Evolutionary conservation across 106 monocot species (phyloP).

Genomic region (Acorus calamus): DNA sequence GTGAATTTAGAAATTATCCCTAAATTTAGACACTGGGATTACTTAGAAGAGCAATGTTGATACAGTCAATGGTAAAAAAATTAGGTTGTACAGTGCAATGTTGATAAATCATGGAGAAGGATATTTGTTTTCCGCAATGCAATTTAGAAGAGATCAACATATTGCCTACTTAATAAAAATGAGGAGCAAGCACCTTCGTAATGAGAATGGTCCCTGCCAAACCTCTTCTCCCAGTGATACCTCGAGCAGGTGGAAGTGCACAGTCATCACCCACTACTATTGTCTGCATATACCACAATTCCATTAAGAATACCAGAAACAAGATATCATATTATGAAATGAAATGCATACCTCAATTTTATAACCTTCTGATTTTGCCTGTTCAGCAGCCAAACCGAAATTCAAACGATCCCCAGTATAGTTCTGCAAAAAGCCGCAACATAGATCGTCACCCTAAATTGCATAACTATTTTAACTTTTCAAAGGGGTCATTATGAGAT

Average conservation of each 20-base stretch:
- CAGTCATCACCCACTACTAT: conserved; percentile 99
- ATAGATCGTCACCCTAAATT: no score
- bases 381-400: conserved; percentile 96
- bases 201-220: conserved; percentile 89
- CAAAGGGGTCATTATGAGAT: no score
- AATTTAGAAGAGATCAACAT: no score
- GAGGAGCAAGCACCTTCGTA: conserved; percentile 45
- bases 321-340: no score
- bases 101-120: no score
- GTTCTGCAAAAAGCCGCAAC: conserved; percentile 44
- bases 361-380: conserved; percentile 96
- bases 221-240: conserved; percentile 85
- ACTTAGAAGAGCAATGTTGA: no score
- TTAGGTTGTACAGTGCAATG: no score
- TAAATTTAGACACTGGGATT: no score
- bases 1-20: no score
- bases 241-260: conserved; percentile 88
- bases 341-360: conserved; percentile 61
- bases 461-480: no score
- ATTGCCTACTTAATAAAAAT: neutral
- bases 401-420: conserved; percentile 93
- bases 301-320: neutral
- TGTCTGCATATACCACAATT: conserved; percentile 31
- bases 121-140: no score
- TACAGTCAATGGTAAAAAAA: no score